Percentiles rank a stretch among this genome's conserved stretches.
Conservation (phyloP, 257 asterid genomes). For the Ehretia macrophylla region DNA sequence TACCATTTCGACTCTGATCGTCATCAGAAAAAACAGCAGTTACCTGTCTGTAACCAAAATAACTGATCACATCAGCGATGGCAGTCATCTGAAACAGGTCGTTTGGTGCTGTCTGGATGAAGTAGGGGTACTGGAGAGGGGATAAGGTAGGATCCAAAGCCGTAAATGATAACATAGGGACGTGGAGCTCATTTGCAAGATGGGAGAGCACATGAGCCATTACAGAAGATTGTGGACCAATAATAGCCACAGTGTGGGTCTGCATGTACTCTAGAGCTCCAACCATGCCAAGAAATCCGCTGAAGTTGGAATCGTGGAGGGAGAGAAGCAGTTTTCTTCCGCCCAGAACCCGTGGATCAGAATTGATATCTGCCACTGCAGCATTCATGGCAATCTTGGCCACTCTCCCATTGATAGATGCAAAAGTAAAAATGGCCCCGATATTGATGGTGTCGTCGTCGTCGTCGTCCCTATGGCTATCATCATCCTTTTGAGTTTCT, state of each 20-base stretch:
- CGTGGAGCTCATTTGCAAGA: conserved; percentile 76
- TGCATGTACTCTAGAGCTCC: conserved; percentile 80
- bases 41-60: conserved; percentile 56
- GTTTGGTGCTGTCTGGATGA: conserved; percentile 72
- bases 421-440: conserved; percentile 64
- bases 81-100: conserved; percentile 75
- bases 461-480: too few species aligned
- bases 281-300: conserved; percentile 66
- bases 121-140: conserved; percentile 80
- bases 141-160: conserved; percentile 74
- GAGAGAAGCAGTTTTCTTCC: conserved; percentile 51
- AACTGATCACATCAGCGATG: conserved; percentile 60
- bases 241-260: conserved; percentile 62
- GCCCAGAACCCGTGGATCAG: conserved; percentile 52
- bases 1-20: conserved; percentile 62
- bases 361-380: conserved; percentile 71
- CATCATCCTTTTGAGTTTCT: too few species aligned
- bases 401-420: conserved; percentile 55
- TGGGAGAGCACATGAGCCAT: conserved; percentile 82
- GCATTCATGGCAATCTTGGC: conserved; percentile 73
- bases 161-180: conserved; percentile 79
- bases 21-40: conserved; percentile 58
- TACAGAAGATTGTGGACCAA: conserved; percentile 77
- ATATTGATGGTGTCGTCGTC: too few species aligned
- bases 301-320: conserved; percentile 58